Evolutionary conservation across 2,329 filamentous ascomycete genomes (phyloP).

Genomic region (Talaromyces albobiverticillius): DNA sequence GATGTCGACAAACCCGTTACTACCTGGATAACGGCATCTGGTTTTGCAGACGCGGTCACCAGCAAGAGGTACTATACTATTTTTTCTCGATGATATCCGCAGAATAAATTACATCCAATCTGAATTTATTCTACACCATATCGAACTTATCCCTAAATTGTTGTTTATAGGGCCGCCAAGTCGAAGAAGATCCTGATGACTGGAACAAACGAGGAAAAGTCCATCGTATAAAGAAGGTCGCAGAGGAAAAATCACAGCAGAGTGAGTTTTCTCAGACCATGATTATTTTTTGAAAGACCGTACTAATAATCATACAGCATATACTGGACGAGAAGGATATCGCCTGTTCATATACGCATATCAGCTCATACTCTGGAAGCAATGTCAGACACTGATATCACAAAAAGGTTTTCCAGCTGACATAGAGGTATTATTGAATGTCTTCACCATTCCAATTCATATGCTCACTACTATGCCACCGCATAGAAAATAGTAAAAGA

Average conservation of each 20-base stretch:
- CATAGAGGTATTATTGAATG: conserved; percentile 57
- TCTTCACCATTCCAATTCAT: background rate
- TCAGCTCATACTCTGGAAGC: conserved; percentile 80
- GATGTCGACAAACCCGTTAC: conserved; percentile 70
- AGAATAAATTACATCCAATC: background rate
- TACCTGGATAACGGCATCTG: conserved; percentile 72
- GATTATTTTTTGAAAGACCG: background rate
- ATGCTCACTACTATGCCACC: conserved; percentile 1
- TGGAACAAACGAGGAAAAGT: conserved; percentile 62
- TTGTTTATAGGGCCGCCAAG: conserved; percentile 37
- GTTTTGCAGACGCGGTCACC: conserved; percentile 78
- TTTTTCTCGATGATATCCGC: background rate
- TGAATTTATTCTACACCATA: background rate
- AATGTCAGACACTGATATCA: conserved; percentile 70
- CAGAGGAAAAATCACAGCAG: conserved; percentile 51
- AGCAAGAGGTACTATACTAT: conserved; percentile 62
- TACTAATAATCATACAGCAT: conserved; percentile 37
- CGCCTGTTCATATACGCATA: conserved; percentile 79
- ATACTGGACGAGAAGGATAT: conserved; percentile 64
- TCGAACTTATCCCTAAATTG: background rate
- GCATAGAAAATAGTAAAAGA: conserved; percentile 65
- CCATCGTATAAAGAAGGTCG: conserved; percentile 53
- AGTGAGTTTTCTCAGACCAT: conserved; percentile 30
- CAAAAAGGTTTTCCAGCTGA: conserved; percentile 66
- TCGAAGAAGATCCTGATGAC: conserved; percentile 64